phyloP scores from a whole-genome alignment of 108 stramenopile species.

The Skeletonema grethae region DNA sequence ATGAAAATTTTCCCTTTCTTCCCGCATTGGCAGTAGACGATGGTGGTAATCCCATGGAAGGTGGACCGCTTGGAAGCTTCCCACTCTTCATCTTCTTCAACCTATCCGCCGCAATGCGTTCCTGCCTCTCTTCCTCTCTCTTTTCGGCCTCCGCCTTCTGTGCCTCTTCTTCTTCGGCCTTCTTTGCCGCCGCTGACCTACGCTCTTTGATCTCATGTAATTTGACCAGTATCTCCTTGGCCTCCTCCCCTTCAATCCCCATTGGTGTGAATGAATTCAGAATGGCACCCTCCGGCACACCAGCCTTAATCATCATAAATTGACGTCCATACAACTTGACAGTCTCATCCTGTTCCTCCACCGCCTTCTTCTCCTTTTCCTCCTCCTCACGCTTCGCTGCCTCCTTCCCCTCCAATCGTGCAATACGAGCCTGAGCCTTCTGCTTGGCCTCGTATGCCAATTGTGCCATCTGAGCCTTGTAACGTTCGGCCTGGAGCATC shows the following conservation, averaged over 20 bases:
- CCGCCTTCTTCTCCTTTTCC: constrained; percentile 23
- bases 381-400: constrained; percentile 42
- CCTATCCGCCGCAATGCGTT: constrained; percentile 36
- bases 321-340: constrained; percentile 43
- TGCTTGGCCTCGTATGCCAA: constrained; percentile 51
- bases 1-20: background rate
- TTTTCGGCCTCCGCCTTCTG: constrained; percentile 15
- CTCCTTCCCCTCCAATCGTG: constrained; percentile 38
- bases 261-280: constrained; percentile 33
- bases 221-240: constrained; percentile 38
- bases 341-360: constrained; percentile 43
- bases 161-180: constrained; percentile 32
- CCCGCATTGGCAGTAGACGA: background rate
- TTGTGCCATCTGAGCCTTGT: constrained; percentile 52
- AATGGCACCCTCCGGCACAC: constrained; percentile 51
- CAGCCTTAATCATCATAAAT: constrained; percentile 55
- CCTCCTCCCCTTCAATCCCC: constrained; percentile 46
- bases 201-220: constrained; percentile 21
- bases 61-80: constrained; percentile 7
- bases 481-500: constrained; percentile 38
- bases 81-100: constrained; percentile 38
- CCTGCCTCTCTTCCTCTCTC: constrained; percentile 38
- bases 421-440: constrained; percentile 29
- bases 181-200: constrained; percentile 27
- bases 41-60: constrained; percentile 6